A percentile compares a stretch with the other conserved stretches of the same genome.
phyloP scores from a whole-genome alignment of 1,284 basidiomycete species.

The Rhizoctonia solani region DNA sequence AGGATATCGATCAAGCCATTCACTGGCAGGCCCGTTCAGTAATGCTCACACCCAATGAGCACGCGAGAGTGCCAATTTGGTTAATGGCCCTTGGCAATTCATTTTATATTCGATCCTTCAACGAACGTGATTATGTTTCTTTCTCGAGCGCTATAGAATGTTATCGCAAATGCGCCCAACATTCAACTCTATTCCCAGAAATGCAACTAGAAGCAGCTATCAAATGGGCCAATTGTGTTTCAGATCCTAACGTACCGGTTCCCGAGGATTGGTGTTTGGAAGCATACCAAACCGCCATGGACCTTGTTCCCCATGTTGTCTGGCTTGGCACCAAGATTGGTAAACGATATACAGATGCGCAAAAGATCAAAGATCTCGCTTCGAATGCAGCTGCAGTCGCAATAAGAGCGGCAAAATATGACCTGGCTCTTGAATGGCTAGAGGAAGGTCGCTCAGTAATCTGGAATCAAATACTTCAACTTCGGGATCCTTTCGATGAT shows the following conservation, averaged over 20 bases:
- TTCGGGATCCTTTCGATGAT: background rate
- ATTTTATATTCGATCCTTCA: background rate
- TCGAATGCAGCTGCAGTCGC: background rate
- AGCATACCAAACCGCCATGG: background rate
- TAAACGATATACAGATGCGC: background rate
- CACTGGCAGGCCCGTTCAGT: background rate
- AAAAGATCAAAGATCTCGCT: background rate
- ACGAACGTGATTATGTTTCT: background rate
- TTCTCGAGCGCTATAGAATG: background rate
- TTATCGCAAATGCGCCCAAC: too few species aligned
- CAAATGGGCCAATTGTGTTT: background rate
- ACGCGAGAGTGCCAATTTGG: background rate
- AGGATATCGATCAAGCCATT: background rate
- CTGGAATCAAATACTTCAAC: constrained; percentile 1
- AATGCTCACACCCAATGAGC: background rate
- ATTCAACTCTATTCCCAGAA: background rate
- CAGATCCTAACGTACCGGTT: background rate
- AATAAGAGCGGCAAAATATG: background rate
- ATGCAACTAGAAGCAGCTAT: background rate
- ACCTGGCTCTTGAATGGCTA: background rate
- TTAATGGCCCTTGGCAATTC: background rate
- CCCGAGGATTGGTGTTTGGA: too few species aligned
- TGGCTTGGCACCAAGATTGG: background rate
- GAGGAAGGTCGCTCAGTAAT: constrained; percentile 8
- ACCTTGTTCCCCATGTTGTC: background rate